Base-by-base conservation (phyloP, 2,329 filamentous ascomycete species). In the Lachnellula occidentalis region DNA sequence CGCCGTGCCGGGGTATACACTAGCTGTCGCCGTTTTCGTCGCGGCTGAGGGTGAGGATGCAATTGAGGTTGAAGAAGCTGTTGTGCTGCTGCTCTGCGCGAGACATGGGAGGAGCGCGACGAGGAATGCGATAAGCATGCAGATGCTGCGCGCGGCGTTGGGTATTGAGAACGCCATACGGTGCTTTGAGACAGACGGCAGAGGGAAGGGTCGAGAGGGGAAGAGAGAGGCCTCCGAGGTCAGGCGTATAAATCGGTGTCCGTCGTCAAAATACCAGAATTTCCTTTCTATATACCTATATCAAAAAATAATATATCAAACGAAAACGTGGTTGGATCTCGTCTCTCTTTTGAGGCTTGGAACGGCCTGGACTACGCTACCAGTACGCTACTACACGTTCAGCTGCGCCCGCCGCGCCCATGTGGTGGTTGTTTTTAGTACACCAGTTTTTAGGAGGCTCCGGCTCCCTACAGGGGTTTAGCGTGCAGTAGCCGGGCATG, bases 1-100 rank as follows among this genome's bases (percentile, higher is more conserved):
- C 8, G 50, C 37, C 5, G 54, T 53, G 2, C 54, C 56, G 0
- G 60, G 55, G 34, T 51, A 60, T 48, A 66, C 58, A 17, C 14
- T 58, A 2, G 61, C 54, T 34, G 46, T 53, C 21, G 53, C 48
- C 15, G 58, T 49, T 5, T 55, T 55, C 5, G 54, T 50, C 4
- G 50, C 45, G 1, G 27, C 7, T 3, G 27, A 1, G 1, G 27
- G 3, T 31, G 27, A 11, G 27, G 27, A 4, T 12, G 27, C 11
- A 9, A 3, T 31, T 11, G 46, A 24, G 45, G 27, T n/a, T 17
- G n/a, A 37, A 17, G 27, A 31, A 31, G 27, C 27, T 31, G 45
- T 27, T 19, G 48, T 37, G 24, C 24, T 19, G 27, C 17, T 22
- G 42, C 42, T n/a, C 27, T 37, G 39, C n/a, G 48, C 41, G 34